phyloP scores from a whole-genome alignment of 495 filamentous ascomycete species.

The Schizothecium vesticola region DNA sequence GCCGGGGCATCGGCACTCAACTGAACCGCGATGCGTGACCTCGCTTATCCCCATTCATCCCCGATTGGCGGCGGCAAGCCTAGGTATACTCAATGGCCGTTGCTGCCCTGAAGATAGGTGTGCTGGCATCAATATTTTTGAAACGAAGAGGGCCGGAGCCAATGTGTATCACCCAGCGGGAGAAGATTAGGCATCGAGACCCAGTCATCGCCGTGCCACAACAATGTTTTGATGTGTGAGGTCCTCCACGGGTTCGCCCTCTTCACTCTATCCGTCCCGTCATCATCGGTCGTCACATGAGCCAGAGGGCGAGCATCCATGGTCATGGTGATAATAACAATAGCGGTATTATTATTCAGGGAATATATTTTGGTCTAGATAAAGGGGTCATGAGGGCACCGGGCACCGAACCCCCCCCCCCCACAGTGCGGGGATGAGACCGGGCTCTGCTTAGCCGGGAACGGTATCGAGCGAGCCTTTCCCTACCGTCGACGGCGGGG shows the following conservation, averaged over 20 bases:
- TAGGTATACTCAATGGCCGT: background rate
- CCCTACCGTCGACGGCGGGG: constrained; percentile 52
- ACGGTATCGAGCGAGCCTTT: constrained; percentile 64
- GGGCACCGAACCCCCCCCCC: background rate
- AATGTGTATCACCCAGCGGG: background rate
- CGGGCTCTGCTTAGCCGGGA: constrained; percentile 31
- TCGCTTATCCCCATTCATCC: constrained; percentile 3
- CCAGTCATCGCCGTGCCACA: background rate
- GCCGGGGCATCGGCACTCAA: background rate
- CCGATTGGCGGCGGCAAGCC: constrained; percentile 6
- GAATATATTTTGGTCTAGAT: background rate
- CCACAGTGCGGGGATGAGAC: too few species aligned
- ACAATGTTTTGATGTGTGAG: background rate
- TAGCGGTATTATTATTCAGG: background rate
- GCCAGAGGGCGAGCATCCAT: too few species aligned
- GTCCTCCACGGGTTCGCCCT: background rate
- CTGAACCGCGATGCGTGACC: background rate
- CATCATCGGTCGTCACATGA: background rate
- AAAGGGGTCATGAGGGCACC: background rate
- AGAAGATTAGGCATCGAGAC: background rate
- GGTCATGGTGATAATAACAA: background rate
- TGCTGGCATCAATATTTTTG: background rate
- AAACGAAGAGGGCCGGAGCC: background rate
- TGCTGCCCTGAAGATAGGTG: background rate
- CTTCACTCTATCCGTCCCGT: background rate